Conservation (phyloP, 202 grass and related monocot genomes). For the Dendrocalamus latiflorus region DNA sequence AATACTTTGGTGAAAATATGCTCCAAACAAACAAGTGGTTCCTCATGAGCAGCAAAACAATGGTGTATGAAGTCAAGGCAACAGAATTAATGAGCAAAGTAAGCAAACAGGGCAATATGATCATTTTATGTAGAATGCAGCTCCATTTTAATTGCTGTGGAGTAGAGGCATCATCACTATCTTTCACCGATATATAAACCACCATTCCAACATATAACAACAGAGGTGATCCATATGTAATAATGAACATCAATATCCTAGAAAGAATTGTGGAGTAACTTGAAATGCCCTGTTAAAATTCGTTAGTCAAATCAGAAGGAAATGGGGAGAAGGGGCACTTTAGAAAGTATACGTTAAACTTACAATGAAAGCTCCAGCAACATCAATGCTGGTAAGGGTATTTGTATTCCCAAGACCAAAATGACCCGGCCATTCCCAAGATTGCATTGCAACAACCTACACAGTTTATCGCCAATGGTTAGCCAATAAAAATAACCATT, state of each 20-base stretch:
- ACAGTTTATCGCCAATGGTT: not conserved
- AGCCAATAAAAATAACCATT: not conserved
- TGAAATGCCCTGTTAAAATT: slow-evolving; percentile 67
- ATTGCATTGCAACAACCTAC: slow-evolving; percentile 69
- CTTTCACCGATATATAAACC: slow-evolving; percentile 50
- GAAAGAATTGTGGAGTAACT: slow-evolving; percentile 73
- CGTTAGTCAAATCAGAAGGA: slow-evolving; percentile 27
- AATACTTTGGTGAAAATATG: slow-evolving; percentile 82
- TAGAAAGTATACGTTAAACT: slow-evolving; percentile 25
- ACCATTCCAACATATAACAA: slow-evolving; percentile 65
- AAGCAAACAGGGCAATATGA: slow-evolving; percentile 65
- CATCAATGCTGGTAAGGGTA: slow-evolving; percentile 87
- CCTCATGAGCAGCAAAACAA: slow-evolving; percentile 87
- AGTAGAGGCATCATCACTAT: slow-evolving; percentile 19
- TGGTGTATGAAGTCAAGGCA: slow-evolving; percentile 71
- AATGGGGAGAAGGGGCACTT: not conserved
- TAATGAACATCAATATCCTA: slow-evolving; percentile 84
- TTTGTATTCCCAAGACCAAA: slow-evolving; percentile 94
- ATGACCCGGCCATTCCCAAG: slow-evolving; percentile 70
- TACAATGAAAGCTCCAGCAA: slow-evolving; percentile 94
- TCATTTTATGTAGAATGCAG: slow-evolving; percentile 33
- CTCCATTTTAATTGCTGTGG: slow-evolving; percentile 35
- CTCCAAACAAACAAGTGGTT: slow-evolving; percentile 98
- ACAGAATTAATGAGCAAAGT: slow-evolving; percentile 75
- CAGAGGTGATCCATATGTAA: slow-evolving; percentile 73